Evolutionary conservation across 2,329 filamentous ascomycete genomes (phyloP).

Genomic region (Penicillium sclerotigenum): DNA sequence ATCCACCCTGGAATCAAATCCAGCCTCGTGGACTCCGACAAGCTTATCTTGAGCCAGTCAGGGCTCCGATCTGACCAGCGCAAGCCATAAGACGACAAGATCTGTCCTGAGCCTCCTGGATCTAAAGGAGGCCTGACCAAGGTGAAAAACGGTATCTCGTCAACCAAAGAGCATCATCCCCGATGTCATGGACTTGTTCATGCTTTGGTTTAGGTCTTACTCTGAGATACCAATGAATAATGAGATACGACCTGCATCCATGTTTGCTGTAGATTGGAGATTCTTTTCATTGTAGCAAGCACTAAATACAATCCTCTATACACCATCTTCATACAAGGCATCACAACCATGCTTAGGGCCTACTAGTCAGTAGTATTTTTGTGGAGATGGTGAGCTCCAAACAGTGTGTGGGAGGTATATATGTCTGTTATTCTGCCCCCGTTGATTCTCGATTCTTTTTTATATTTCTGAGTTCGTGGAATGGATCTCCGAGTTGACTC

Average conservation of each 20-base stretch:
- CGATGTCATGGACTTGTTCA: conserved; percentile 7
- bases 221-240: conserved; percentile 23
- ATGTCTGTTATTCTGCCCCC: no score
- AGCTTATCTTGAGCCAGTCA: conserved; percentile 19
- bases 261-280: neutral
- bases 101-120: conserved; percentile 8
- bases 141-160: conserved; percentile 9
- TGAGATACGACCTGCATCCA: conserved; percentile 20
- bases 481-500: no score
- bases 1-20: conserved; percentile 10
- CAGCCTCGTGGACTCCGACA: conserved; percentile 13
- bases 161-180: conserved; percentile 11
- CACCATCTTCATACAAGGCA: no score
- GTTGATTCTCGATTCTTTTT: no score
- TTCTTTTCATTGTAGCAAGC: neutral
- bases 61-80: neutral
- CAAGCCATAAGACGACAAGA: conserved; percentile 17
- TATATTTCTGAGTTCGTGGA: no score
- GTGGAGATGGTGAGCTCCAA: no score
- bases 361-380: no score
- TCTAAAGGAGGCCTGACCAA: neutral
- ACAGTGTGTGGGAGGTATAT: no score
- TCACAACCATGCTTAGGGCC: no score
- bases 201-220: conserved; percentile 15
- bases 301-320: no score